Evolutionary conservation across 2,329 filamentous ascomycete genomes (phyloP), one percentile per base, ranked within the genome.

Genomic region (Neofusicoccum kwambonambiense): DNA sequence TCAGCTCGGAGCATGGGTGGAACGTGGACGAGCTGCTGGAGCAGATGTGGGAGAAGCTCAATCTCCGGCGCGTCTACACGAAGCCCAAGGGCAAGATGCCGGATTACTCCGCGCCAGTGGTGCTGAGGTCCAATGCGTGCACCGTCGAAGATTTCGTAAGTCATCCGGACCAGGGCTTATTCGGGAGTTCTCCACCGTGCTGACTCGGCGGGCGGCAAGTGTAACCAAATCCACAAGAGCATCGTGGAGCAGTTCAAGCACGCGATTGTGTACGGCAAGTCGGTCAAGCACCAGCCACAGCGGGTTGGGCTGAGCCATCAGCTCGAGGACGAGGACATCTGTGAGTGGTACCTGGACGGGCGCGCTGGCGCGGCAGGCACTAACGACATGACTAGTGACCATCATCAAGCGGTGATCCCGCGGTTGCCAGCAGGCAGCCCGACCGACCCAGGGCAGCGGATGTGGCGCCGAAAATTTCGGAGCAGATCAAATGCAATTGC

Each of bases 241-340:
- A 98, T 99, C 76, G 86, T 95, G 64, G 95, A 99, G 72, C 90
- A 97, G 72, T 99, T 99, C 85, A 96, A 94, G 80, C 87, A 89
- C 67, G 95, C 95, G 63, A 90, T 99, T 75, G 95, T 99, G 47
- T 99, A 98, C 78, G 95, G 95, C 71, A 95, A 94, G 77, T 97
- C 93, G 64, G 94, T 98, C 71, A 98, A 98, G 85, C 95, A 99
- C 82, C 95, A 98, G 81, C 95, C 95, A 69, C 95, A 99, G 81
- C 88, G 93, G 74, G 95, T 98, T 68, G 95, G 95, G 57, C 85
- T 99, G 69, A 83, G 86, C 62, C 95, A 99, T 77, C 92, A 97
- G 82, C 84, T 99, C 74, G 92, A 88, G 65, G 95, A 99, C 77
- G 95, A 99, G 81, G 95, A 99, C 81, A 97, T 99, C 79, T 92